Conservation (phyloP, 306 rosid species). For the Sesbania bispinosa region DNA sequence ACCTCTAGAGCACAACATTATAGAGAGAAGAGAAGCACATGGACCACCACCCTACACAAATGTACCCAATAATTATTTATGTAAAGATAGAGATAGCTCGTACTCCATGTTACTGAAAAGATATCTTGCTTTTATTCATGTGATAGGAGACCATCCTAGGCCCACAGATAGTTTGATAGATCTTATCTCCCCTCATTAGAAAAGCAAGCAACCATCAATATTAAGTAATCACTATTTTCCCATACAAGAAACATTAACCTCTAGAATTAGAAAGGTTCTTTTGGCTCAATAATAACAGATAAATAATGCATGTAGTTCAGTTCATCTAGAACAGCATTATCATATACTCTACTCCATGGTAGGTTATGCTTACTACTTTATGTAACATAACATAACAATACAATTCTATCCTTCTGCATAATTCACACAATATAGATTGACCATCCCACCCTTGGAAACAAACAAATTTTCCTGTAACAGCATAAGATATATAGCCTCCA, state of each 20-base stretch:
- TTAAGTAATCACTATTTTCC: slow-evolving; percentile 36
- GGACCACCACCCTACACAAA: slow-evolving; percentile 58
- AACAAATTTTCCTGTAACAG: neutral
- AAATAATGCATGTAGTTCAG: neutral
- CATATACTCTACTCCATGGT: neutral
- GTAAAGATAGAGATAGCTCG: slow-evolving; percentile 37
- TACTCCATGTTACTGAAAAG: slow-evolving; percentile 57
- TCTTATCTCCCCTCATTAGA: slow-evolving; percentile 39
- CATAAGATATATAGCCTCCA: neutral
- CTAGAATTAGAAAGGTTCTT: slow-evolving; percentile 8
- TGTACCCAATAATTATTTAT: slow-evolving; percentile 45
- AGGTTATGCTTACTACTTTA: neutral
- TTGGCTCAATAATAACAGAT: neutral
- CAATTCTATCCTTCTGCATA: neutral
- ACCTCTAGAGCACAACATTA: slow-evolving; percentile 34
- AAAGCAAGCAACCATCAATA: slow-evolving; percentile 41
- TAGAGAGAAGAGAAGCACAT: slow-evolving; percentile 25
- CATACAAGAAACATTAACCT: slow-evolving; percentile 26
- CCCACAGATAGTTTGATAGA: slow-evolving; percentile 45
- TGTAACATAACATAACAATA: neutral
- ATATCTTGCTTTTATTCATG: slow-evolving; percentile 52
- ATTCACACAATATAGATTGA: neutral
- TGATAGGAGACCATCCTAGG: slow-evolving; percentile 50
- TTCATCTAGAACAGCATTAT: neutral
- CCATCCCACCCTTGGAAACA: neutral